phyloP scores from a whole-genome alignment of 1,139 yeast genomes.

The Nadsonia commutata region DNA sequence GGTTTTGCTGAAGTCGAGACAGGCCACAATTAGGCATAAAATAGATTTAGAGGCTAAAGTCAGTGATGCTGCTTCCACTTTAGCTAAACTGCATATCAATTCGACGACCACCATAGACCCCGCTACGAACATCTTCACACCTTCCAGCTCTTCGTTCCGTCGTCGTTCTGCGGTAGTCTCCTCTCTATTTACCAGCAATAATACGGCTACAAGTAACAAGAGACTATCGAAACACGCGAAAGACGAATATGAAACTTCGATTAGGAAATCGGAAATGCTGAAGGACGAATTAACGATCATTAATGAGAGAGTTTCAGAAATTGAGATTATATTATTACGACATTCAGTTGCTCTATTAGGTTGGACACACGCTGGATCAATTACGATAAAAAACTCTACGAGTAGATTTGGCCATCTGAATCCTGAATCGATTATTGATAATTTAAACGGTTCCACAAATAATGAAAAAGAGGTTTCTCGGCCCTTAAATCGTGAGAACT shows the following conservation, averaged over 20 bases:
- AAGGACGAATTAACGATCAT: conserved; percentile 14
- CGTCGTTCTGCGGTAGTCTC: conserved; percentile 10
- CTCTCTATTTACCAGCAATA: conserved; percentile 9
- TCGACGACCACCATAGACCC: conserved; percentile 1
- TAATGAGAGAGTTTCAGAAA: conserved; percentile 11
- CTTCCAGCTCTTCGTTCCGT: conserved; percentile 3
- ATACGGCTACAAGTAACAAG: conserved; percentile 10
- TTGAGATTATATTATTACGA: conserved; percentile 15
- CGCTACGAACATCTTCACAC: not conserved
- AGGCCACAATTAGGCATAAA: conserved; percentile 17
- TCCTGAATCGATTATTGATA: no score
- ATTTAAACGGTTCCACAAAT: no score
- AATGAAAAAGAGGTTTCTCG: no score
- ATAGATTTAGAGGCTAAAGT: conserved; percentile 21
- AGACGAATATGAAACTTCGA: conserved; percentile 19
- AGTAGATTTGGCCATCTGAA: no score
- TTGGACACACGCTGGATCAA: conserved; percentile 15
- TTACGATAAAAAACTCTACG: conserved; percentile 4
- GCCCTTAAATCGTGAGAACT: no score
- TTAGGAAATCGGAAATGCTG: conserved; percentile 15
- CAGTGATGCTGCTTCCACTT: conserved; percentile 22
- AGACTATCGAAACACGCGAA: conserved; percentile 15
- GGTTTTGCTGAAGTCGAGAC: conserved; percentile 13
- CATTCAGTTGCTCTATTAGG: conserved; percentile 24
- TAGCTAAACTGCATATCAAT: conserved; percentile 16